A percentile compares a stretch with the other conserved stretches of the same genome.
Evolutionary conservation across 805 yeast genomes (phyloP).

Genomic region (Ogataea angusta): DNA sequence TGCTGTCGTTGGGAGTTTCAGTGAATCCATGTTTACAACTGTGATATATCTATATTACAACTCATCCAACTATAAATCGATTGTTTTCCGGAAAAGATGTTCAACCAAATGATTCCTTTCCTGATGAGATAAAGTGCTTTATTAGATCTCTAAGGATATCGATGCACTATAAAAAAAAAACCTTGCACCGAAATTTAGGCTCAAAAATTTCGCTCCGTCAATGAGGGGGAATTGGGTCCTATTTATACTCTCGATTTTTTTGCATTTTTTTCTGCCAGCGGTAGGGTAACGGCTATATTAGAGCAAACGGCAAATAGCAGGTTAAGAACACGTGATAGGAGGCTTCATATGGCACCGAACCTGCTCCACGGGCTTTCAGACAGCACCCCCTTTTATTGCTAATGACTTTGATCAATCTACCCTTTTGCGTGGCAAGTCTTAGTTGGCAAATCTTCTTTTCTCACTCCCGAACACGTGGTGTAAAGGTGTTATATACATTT

Average conservation of each 20-base stretch:
- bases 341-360: no score
- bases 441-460: no score
- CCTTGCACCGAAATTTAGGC: slow-evolving; percentile 6
- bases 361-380: no score
- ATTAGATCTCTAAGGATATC: slow-evolving; percentile 2
- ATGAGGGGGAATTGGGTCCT: slow-evolving; percentile 17
- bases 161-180: slow-evolving; percentile 6
- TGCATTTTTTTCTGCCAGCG: background rate
- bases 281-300: slow-evolving; percentile 9
- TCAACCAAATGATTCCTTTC: slow-evolving; percentile 31
- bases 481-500: background rate
- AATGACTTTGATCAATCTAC: no score
- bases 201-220: slow-evolving; percentile 2
- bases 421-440: no score
- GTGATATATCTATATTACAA: slow-evolving; percentile 14
- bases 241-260: slow-evolving; percentile 21
- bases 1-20: slow-evolving; percentile 73
- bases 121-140: slow-evolving; percentile 7
- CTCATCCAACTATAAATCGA: slow-evolving; percentile 18
- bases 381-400: no score
- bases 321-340: no score
- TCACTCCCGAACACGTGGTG: background rate
- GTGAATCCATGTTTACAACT: slow-evolving; percentile 54
- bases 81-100: slow-evolving; percentile 22
- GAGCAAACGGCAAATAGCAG: background rate